Evolutionary conservation across 2,329 filamentous ascomycete species (phyloP).

Genomic region (Neofusicoccum umdonicola): DNA sequence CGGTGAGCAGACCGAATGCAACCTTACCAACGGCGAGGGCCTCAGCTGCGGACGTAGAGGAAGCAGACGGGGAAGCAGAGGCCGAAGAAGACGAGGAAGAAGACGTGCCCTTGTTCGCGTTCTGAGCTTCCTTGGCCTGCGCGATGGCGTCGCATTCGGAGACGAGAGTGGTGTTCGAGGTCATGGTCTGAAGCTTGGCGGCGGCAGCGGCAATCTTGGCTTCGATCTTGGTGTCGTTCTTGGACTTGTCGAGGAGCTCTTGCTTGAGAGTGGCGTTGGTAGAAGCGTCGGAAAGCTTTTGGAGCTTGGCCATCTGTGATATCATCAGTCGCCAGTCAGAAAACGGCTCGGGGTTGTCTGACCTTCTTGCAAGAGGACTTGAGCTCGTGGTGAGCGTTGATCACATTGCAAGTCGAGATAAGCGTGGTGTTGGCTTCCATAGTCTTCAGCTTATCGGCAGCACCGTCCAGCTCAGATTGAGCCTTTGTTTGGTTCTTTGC

Average conservation of each 20-base stretch:
- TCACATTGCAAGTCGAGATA: neutral
- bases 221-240: neutral
- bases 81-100: neutral
- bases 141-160: neutral
- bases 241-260: neutral
- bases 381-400: slow-evolving; percentile 4
- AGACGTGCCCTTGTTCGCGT: neutral
- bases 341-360: neutral
- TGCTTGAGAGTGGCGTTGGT: neutral
- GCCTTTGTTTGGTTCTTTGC: neutral
- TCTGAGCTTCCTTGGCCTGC: neutral
- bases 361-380: neutral
- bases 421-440: neutral
- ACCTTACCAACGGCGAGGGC: neutral
- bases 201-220: neutral
- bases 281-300: neutral
- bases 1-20: neutral
- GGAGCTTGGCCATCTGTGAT: neutral
- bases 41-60: neutral
- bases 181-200: neutral
- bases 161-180: neutral
- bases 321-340: neutral
- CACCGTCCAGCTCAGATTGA: neutral
- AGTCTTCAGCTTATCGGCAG: neutral
- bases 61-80: neutral